A percentile compares a stretch with the other conserved stretches of the same genome.
Evolutionary conservation across 2,329 filamentous ascomycete genomes (phyloP).

Genomic region (Epicoccum sorghinum): DNA sequence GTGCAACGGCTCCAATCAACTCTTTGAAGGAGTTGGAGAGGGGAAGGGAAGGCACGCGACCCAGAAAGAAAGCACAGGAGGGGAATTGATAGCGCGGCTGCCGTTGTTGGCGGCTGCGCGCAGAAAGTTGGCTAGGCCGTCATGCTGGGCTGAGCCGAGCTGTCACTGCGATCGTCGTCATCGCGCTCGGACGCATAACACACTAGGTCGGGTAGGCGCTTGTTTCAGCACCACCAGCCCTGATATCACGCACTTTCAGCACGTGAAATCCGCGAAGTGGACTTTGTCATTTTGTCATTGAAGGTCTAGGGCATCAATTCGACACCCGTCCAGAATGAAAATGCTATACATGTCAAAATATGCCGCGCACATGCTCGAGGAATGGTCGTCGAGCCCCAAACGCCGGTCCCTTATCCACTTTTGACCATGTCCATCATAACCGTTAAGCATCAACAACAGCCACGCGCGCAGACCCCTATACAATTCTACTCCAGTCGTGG

Average conservation of each 20-base stretch:
- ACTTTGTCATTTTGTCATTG: slow-evolving; percentile 2
- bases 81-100: slow-evolving; percentile 10
- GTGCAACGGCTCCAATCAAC: slow-evolving; percentile 1
- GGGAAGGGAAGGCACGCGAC: slow-evolving; percentile 4
- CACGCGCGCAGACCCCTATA: too few species aligned
- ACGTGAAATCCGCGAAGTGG: not conserved
- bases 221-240: not conserved
- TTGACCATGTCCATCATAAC: slow-evolving; percentile 25
- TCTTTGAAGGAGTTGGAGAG: not conserved
- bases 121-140: slow-evolving; percentile 13
- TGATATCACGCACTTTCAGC: not conserved
- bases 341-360: slow-evolving; percentile 29
- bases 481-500: too few species aligned
- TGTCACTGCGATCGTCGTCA: slow-evolving; percentile 12
- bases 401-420: slow-evolving; percentile 35
- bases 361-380: slow-evolving; percentile 25
- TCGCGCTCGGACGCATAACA: slow-evolving; percentile 4
- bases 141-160: slow-evolving; percentile 4
- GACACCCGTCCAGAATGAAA: slow-evolving; percentile 14
- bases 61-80: not conserved
- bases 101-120: slow-evolving; percentile 10
- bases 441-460: too few species aligned
- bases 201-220: not conserved
- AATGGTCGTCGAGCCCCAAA: slow-evolving; percentile 30
- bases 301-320: slow-evolving; percentile 13